Evolutionary conservation across 129 eudicot species (phyloP), one percentile per base, ranked within the genome.

Genomic region (Centrapalus pauciflorus): DNA sequence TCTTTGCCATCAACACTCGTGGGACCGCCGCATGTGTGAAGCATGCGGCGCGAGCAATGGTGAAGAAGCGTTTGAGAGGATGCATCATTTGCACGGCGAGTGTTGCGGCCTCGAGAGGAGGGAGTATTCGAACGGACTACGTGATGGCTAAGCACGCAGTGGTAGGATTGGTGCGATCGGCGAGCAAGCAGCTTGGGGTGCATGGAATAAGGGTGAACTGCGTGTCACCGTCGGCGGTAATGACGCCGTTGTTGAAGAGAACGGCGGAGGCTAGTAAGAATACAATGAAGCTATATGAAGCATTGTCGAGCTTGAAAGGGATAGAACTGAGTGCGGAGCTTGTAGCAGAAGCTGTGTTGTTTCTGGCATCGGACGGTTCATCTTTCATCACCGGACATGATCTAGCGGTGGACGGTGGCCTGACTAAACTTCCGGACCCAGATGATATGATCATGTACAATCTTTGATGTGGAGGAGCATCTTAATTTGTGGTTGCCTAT

Each of bases 191-290:
- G 72, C 61, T 77, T 2, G 81, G 81, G 5, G n/a, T 30, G 62
- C 3, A 70, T 14, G 77, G 81, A 20, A 77, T 77, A 40, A 46
- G 81, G 10, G 81, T 77, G 72, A 77, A 77, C 8, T 51, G 81
- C 25, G 77, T 77, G 3, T 77, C 81, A 26, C 81, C 81, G 20
- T 70, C 76, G 0, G 71, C 71, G 25, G 73, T 70, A 32, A 73
- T 2, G 48, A 77, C 72, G 60, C 1, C 68, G 48, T 12, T 74
- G 30, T 11, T 61, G 41, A 66, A 43, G 43, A 33, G 73, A 12
- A 55, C 67, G 49, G 9, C 73, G 11, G 79, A 66, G 24, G 61
- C 28, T 11, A 9, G 11, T 28, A 34, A 45, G 70, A 56, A 20
- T 67, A 74, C 67, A 4, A 55, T 56, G 79, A 56, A 46, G 51